Conservation (phyloP, 2,329 filamentous ascomycete genomes). For the Dichotomopilus funicola region DNA sequence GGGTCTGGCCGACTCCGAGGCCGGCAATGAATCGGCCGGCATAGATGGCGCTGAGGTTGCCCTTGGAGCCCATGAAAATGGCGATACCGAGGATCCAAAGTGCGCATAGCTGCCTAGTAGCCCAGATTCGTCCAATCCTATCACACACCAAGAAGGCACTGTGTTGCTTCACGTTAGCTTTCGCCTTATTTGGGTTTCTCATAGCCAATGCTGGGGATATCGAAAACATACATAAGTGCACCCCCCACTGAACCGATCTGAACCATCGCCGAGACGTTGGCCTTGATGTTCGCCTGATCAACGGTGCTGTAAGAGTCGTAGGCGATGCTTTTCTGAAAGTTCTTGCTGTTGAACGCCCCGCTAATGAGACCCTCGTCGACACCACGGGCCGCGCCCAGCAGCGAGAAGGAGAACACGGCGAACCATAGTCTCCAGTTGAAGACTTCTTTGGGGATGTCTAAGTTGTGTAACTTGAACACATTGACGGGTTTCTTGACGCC, state of each 20-base stretch:
- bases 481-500: slow-evolving; percentile 51
- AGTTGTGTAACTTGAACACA: slow-evolving; percentile 57
- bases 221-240: slow-evolving; percentile 33
- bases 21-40: slow-evolving; percentile 61
- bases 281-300: slow-evolving; percentile 60
- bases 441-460: slow-evolving; percentile 61
- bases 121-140: slow-evolving; percentile 56
- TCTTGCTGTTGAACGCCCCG: slow-evolving; percentile 60
- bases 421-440: slow-evolving; percentile 78
- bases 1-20: slow-evolving; percentile 59
- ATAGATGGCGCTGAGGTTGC: slow-evolving; percentile 52
- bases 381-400: slow-evolving; percentile 71
- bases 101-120: slow-evolving; percentile 50
- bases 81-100: slow-evolving; percentile 53
- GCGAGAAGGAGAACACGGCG: slow-evolving; percentile 64
- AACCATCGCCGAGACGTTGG: slow-evolving; percentile 75
- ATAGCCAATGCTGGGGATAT: neutral
- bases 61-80: slow-evolving; percentile 51
- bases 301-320: slow-evolving; percentile 46
- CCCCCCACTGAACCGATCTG: slow-evolving; percentile 71
- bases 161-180: neutral
- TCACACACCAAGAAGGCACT: slow-evolving; percentile 55
- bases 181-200: neutral
- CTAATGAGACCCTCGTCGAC: slow-evolving; percentile 76
- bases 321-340: slow-evolving; percentile 55